Percentiles rank a stretch among this genome's conserved stretches.
Evolutionary conservation across 2,329 filamentous ascomycete species (phyloP).

Genomic region (Phialophora verrucosa): DNA sequence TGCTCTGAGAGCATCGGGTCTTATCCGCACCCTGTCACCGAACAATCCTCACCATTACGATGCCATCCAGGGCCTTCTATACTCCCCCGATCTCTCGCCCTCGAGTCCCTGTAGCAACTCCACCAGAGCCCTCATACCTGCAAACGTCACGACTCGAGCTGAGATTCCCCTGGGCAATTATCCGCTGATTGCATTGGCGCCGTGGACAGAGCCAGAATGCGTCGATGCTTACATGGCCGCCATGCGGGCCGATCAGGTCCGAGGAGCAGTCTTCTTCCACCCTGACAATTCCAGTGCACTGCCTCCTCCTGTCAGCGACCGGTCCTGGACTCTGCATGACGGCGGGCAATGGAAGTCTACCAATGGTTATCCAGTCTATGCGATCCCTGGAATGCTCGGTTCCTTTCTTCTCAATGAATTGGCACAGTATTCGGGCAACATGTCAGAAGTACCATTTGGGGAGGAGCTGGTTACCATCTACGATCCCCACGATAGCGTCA

Average conservation of each 20-base stretch:
- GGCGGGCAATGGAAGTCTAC: conserved; percentile 71
- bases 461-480: conserved; percentile 46
- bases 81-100: conserved; percentile 72
- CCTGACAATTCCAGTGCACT: conserved; percentile 56
- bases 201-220: conserved; percentile 80
- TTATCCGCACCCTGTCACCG: conserved; percentile 77
- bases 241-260: conserved; percentile 66
- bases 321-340: conserved; percentile 73
- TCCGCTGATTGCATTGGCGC: conserved; percentile 79
- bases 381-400: conserved; percentile 72
- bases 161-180: conserved; percentile 71
- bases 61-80: conserved; percentile 78
- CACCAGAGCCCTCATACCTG: conserved; percentile 70
- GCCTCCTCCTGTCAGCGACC: conserved; percentile 69
- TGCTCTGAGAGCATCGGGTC: conserved; percentile 50
- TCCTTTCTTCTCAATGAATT: conserved; percentile 72
- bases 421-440: conserved; percentile 76
- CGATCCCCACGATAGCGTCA: conserved; percentile 52
- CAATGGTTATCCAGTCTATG: conserved; percentile 83
- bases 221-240: conserved; percentile 72
- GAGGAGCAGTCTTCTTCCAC: conserved; percentile 64
- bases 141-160: conserved; percentile 73
- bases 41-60: conserved; percentile 67
- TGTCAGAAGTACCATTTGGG: conserved; percentile 53
- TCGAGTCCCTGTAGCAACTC: conserved; percentile 67